Conservation (phyloP, 31 red algal genomes). For the Asparagopsis taxiformis region DNA sequence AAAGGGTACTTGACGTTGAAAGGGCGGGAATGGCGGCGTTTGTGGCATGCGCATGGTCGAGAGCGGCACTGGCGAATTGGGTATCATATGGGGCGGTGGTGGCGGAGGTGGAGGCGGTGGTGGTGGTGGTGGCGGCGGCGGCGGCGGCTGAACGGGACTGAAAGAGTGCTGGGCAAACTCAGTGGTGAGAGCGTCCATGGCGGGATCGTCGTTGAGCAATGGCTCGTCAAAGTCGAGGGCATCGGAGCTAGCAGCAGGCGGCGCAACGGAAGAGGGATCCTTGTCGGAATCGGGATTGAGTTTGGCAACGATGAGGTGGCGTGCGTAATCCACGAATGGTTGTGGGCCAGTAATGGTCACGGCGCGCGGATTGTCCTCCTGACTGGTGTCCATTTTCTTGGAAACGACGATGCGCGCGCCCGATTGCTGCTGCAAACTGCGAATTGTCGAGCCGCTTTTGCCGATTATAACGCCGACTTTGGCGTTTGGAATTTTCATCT, state of each 20-base stretch:
- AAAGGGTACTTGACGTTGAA: background rate
- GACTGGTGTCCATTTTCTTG: slow-evolving; percentile 33
- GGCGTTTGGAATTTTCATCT: slow-evolving; percentile 66
- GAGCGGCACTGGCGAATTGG: background rate
- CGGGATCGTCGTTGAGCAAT: too few species aligned
- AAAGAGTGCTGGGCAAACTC: too few species aligned
- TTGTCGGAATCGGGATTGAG: slow-evolving; percentile 12
- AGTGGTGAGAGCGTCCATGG: too few species aligned
- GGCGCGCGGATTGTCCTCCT: slow-evolving; percentile 30
- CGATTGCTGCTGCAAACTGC: slow-evolving; percentile 61
- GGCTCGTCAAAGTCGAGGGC: too few species aligned
- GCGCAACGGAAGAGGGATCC: too few species aligned
- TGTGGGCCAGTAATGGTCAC: slow-evolving; percentile 63
- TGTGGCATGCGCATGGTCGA: background rate
- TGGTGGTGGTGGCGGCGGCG: too few species aligned
- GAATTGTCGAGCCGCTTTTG: slow-evolving; percentile 62
- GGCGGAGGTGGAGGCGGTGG: too few species aligned
- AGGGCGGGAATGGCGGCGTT: background rate
- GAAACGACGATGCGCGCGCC: slow-evolving; percentile 68
- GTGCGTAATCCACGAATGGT: slow-evolving; percentile 41
- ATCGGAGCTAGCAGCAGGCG: too few species aligned
- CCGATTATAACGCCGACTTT: slow-evolving; percentile 80
- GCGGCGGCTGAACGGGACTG: too few species aligned
- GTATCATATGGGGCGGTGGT: background rate
- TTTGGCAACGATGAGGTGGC: slow-evolving; percentile 27